phyloP scores from a whole-genome alignment of 1,284 basidiomycete species.

The Heterobasidion annosum region DNA sequence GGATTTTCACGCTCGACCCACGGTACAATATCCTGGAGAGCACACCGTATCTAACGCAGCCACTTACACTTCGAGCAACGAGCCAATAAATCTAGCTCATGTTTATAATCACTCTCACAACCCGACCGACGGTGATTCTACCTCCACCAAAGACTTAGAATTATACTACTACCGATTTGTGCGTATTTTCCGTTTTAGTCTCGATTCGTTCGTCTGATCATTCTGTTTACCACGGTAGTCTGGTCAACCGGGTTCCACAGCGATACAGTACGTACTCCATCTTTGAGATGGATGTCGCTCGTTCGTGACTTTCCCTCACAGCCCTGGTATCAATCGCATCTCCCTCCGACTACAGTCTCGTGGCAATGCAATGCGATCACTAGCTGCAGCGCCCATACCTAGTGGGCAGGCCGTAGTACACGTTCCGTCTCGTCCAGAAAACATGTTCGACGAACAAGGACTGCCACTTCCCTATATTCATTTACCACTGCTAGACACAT shows the following conservation, averaged over 20 bases:
- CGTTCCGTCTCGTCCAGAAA: background rate
- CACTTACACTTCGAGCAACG: background rate
- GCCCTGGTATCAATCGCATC: constrained; percentile 31
- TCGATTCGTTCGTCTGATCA: background rate
- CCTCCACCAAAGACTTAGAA: constrained; percentile 18
- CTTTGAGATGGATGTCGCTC: constrained; percentile 8
- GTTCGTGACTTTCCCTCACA: constrained; percentile 9
- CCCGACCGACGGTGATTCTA: background rate
- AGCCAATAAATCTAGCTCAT: background rate
- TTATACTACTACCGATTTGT: constrained; percentile 31
- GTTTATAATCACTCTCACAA: background rate
- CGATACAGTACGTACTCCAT: constrained; percentile 11
- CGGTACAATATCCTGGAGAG: too few relatives aligned
- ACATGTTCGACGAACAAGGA: constrained; percentile 17
- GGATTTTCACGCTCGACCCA: too few relatives aligned
- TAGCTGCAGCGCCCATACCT: background rate
- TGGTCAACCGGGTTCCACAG: constrained; percentile 24
- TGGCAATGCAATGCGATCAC: background rate
- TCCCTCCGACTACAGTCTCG: constrained; percentile 27
- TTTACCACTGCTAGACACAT: constrained; percentile 24
- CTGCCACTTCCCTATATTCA: constrained; percentile 20
- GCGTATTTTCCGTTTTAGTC: constrained; percentile 8
- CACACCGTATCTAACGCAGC: too few relatives aligned
- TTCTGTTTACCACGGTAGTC: background rate
- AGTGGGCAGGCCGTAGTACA: background rate